These are phyloP conservation scores for Malassezia vespertilionis DNA, from an alignment of 1,284 basidiomycete species.

Conservation along the genomic window DNA sequence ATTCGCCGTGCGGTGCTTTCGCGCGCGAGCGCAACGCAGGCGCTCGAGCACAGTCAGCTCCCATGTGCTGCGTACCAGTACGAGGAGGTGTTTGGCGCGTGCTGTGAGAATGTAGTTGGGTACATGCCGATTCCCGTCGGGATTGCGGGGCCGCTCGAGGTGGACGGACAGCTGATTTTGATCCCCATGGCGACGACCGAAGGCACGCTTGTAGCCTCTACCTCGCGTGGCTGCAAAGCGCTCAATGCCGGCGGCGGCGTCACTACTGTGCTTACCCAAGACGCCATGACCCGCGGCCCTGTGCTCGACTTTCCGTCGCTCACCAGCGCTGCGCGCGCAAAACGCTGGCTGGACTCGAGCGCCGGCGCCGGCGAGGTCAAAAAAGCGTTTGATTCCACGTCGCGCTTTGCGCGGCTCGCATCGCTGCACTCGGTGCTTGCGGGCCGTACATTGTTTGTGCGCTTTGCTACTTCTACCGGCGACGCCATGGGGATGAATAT, in stretches of 20 bases:
- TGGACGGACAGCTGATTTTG: conserved; percentile 74
- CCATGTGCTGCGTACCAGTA: conserved; percentile 86
- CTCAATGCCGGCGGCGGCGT: conserved; percentile 92
- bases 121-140: conserved; percentile 94
- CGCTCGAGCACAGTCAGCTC: conserved; percentile 70
- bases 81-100: conserved; percentile 83
- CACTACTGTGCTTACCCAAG: conserved; percentile 79
- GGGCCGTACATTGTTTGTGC: conserved; percentile 68
- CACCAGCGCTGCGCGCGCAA: conserved; percentile 67
- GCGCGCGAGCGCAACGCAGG: conserved; percentile 71
- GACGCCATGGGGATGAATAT: conserved; percentile 99
- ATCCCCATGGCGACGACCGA: conserved; percentile 99
- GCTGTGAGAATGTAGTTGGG: conserved; percentile 97
- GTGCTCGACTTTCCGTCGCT: conserved; percentile 88
- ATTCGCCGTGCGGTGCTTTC: conserved; percentile 84
- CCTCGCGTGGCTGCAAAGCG: conserved; percentile 94
- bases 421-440: conserved; percentile 42
- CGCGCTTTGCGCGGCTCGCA: conserved; percentile 42
- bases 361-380: conserved; percentile 69
- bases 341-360: conserved; percentile 75
- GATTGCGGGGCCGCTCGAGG: conserved; percentile 84
- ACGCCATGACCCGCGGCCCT: conserved; percentile 96
- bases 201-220: conserved; percentile 92
- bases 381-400: conserved; percentile 80
- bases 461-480: conserved; percentile 87